Evolutionary conservation across 2,329 filamentous ascomycete genomes (phyloP).

Genomic region (Nigrospora osmanthi): DNA sequence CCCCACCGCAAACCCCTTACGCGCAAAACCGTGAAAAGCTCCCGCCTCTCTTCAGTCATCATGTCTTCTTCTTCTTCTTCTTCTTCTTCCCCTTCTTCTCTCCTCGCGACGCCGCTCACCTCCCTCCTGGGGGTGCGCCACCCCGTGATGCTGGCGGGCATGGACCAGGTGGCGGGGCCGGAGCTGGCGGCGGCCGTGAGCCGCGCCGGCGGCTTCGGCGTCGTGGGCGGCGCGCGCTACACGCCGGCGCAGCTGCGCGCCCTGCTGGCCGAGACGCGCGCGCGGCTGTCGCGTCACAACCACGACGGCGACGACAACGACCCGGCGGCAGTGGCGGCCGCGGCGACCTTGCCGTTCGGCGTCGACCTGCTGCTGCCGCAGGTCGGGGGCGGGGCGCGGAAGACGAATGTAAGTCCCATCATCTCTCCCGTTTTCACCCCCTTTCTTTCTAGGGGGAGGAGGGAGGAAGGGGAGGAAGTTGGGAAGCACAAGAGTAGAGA

Average conservation of each 20-base stretch:
- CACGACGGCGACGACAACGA: too few relatives aligned
- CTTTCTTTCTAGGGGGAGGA: too few relatives aligned
- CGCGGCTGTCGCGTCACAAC: too few relatives aligned
- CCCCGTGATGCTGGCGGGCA: slow-evolving; percentile 86
- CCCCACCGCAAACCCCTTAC: too few relatives aligned
- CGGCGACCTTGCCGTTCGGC: too few relatives aligned
- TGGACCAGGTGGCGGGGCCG: slow-evolving; percentile 95
- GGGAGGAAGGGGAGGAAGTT: too few relatives aligned
- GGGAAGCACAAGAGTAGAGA: too few relatives aligned
- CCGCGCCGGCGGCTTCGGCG: slow-evolving; percentile 89
- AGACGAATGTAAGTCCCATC: slow-evolving; percentile 17
- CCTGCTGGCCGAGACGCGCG: slow-evolving; percentile 88
- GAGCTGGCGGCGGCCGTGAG: slow-evolving; percentile 92
- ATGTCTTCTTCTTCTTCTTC: slow-evolving; percentile 14
- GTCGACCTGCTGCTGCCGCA: slow-evolving; percentile 24
- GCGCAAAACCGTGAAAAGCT: too few relatives aligned
- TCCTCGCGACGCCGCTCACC: slow-evolving; percentile 74
- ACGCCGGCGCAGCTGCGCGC: slow-evolving; percentile 92
- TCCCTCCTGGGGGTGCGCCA: slow-evolving; percentile 96
- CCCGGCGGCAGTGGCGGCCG: too few relatives aligned
- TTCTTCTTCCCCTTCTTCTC: too few relatives aligned
- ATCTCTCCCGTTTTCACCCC: slow-evolving; percentile 3
- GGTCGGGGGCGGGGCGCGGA: slow-evolving; percentile 22
- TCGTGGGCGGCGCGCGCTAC: slow-evolving; percentile 89
- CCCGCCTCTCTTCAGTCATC: slow-evolving; percentile 47